Base-by-base conservation (phyloP, 2,329 filamentous ascomycete species). In the Aspergillus carbonarius region DNA sequence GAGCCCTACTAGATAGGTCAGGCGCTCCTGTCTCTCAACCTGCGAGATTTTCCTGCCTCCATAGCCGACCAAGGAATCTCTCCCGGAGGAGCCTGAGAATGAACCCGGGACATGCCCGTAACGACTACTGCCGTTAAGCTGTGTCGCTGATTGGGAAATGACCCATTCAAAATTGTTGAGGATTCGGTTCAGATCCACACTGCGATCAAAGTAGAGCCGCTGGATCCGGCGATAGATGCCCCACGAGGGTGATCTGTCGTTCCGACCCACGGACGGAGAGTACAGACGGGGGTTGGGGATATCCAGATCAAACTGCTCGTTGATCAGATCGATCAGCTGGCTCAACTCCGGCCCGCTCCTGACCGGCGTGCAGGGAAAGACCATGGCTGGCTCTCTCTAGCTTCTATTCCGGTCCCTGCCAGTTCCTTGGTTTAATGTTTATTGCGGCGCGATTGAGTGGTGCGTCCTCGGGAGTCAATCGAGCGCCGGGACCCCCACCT, bases 81-180 rank as follows among this genome's bases (percentile, higher is more conserved):
- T 64, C 13, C 63, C 57, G 7, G 64, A 53, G 3, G 64, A 65
- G 20, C 54, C 23, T 13, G 39, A 23, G 9, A 71, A 32, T 10
- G 69, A 72, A 20, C 68, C 70, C 8, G 44, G 55, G 27, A 70
- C 64, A 58, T 71, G 70, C 15, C 62, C 64, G 9, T 65, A 66
- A 57, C 66, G 68, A 68, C 25, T 64, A 39, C 3, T 60, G 58
- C 7, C 35, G 37, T 39, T 13, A 47, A 27, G 4, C 10, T 7
- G 27, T 18, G 27, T 30, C 7, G 15, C 27, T 15, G 65, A 49
- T 39, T 58, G 60, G 10, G 62, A 55, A 20, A 48, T 57, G 12
- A 69, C 67, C 68, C 70, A 71, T 25, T 74, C 70, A 46, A 79
- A 75, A 2, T 66, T 62, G 18, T 59, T 54, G 5, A 78, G 46